Conservation (phyloP, 495 filamentous ascomycete species). For the Aspergillus sclerotiicarbonarius region DNA sequence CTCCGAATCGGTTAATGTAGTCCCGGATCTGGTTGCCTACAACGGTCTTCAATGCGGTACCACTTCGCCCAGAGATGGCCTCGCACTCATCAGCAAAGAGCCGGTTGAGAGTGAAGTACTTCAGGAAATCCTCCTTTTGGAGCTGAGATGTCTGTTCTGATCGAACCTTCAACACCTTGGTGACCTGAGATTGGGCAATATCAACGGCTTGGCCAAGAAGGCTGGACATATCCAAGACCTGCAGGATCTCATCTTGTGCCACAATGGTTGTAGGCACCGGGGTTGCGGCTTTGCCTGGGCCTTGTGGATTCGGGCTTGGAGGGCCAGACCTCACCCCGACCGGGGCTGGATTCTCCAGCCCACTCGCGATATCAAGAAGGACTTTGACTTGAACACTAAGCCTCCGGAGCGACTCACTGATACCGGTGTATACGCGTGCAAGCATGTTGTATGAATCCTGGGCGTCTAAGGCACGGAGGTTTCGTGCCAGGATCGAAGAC, state of each 20-base stretch:
- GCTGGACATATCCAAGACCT: conserved; percentile 86
- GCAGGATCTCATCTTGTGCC: conserved; percentile 76
- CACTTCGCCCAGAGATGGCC: conserved; percentile 85
- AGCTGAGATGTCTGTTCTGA: conserved; percentile 76
- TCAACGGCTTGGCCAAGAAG: conserved; percentile 94
- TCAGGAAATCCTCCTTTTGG: conserved; percentile 74
- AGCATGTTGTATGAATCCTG: conserved; percentile 86
- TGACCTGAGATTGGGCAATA: conserved; percentile 86
- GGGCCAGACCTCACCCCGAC: conserved; percentile 40
- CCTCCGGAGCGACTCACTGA: conserved; percentile 82
- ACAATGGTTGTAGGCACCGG: conserved; percentile 23
- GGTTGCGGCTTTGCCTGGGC: conserved; percentile 22
- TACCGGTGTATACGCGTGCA: conserved; percentile 75
- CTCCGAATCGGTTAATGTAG: conserved; percentile 74
- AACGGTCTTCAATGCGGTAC: conserved; percentile 77
- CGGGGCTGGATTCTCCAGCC: conserved; percentile 48
- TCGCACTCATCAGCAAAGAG: conserved; percentile 97
- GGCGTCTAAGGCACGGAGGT: conserved; percentile 79
- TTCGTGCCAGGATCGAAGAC: conserved; percentile 83
- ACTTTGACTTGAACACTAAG: conserved; percentile 91
- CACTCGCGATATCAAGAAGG: conserved; percentile 90
- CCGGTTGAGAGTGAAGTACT: conserved; percentile 90
- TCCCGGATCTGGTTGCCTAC: conserved; percentile 91
- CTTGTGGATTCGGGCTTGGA: conserved; percentile 43
- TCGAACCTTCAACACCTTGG: conserved; percentile 88